Percentiles rank a stretch among this genome's conserved stretches.
Conservation (phyloP, 169 alveolate genomes). For the Eimeria maxima region DNA sequence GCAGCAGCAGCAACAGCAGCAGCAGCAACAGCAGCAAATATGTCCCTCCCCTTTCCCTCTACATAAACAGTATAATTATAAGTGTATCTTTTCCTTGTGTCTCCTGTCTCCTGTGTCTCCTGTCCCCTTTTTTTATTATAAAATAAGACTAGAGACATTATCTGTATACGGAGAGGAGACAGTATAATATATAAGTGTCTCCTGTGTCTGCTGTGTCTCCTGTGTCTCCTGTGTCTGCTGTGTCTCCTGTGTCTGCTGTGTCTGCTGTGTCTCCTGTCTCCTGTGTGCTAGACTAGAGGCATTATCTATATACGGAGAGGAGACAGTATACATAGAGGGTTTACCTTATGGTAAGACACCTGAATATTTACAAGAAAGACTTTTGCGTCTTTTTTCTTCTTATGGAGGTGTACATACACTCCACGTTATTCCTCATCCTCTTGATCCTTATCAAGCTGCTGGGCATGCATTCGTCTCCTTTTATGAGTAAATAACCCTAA, state of each 20-base stretch:
- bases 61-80: no score
- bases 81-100: background rate
- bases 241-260: background rate
- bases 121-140: background rate
- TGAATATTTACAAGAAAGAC: constrained; percentile 93
- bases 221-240: no score
- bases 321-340: constrained; percentile 89
- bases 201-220: no score
- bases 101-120: background rate
- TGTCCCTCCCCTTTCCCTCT: no score
- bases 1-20: no score
- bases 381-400: constrained; percentile 90
- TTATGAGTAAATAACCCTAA: constrained; percentile 76
- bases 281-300: background rate
- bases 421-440: constrained; percentile 91
- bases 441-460: constrained; percentile 93
- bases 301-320: constrained; percentile 85
- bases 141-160: background rate
- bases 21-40: no score
- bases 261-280: background rate
- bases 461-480: constrained; percentile 91
- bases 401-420: constrained; percentile 91
- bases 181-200: no score
- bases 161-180: constrained; percentile 88
- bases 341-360: constrained; percentile 93